phyloP scores from a whole-genome alignment of 2,329 filamentous ascomycete genomes.

The Herpotrichia juniperi region DNA sequence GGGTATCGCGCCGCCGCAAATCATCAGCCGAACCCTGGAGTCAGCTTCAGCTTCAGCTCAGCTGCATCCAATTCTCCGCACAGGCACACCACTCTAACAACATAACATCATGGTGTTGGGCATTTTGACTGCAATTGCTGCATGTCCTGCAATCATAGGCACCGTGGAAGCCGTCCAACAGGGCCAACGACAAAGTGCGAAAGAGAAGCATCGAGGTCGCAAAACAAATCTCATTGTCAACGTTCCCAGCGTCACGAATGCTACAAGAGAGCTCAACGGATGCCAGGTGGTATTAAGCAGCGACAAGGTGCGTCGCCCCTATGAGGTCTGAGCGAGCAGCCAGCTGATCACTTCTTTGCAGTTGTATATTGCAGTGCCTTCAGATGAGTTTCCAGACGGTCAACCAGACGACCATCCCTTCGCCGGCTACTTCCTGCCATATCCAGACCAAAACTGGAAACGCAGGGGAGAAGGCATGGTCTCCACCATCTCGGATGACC shows the following conservation, averaged over 20 bases:
- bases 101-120: conserved; percentile 21
- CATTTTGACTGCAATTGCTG: conserved; percentile 48
- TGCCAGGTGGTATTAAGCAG: conserved; percentile 49
- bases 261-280: conserved; percentile 49
- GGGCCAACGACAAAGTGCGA: conserved; percentile 52
- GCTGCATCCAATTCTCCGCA: neutral
- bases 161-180: conserved; percentile 54
- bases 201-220: conserved; percentile 53
- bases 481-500: conserved; percentile 55
- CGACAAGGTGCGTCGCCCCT: conserved; percentile 42
- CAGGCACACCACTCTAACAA: conserved; percentile 1
- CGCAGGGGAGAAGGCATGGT: conserved; percentile 53
- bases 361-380: conserved; percentile 22
- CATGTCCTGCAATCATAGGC: conserved; percentile 51
- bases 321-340: conserved; percentile 3
- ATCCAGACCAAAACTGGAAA: conserved; percentile 55
- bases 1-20: neutral
- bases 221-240: conserved; percentile 51
- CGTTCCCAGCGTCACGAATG: conserved; percentile 47
- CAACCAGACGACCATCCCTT: conserved; percentile 53
- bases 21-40: neutral
- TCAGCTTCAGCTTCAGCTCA: neutral
- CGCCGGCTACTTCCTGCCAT: conserved; percentile 62
- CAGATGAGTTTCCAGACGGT: conserved; percentile 20
- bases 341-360: conserved; percentile 1